A percentile compares a stretch with the other conserved stretches of the same genome.
Conservation (phyloP, 1,284 basidiomycete genomes). For the Coniferiporia sulphurascens region DNA sequence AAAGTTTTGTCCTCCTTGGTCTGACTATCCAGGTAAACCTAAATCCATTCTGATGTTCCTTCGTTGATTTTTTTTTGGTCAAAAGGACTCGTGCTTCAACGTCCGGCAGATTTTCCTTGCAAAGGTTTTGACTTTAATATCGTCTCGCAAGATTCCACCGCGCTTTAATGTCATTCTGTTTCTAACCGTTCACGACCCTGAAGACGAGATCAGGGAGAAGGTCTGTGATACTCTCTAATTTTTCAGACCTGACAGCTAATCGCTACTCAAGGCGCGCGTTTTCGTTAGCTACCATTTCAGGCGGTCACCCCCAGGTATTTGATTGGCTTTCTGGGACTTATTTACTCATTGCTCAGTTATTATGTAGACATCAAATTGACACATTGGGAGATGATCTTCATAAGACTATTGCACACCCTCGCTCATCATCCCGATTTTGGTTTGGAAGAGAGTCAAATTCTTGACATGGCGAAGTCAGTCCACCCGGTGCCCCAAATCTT, state of each 20-base stretch:
- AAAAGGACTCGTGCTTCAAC: constrained; percentile 81
- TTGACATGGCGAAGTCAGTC: constrained; percentile 65
- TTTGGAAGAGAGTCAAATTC: constrained; percentile 53
- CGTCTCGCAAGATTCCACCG: constrained; percentile 56
- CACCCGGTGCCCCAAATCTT: background rate
- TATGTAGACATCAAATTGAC: constrained; percentile 53
- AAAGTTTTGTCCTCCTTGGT: constrained; percentile 67
- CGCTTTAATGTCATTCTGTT: constrained; percentile 85
- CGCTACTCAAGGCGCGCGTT: constrained; percentile 43
- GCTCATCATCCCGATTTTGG: constrained; percentile 94
- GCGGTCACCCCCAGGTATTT: constrained; percentile 44
- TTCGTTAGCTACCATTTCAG: constrained; percentile 49
- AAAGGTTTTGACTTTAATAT: constrained; percentile 67
- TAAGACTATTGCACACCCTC: constrained; percentile 81
- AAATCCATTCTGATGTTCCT: background rate
- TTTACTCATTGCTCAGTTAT: background rate
- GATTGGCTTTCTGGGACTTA: background rate
- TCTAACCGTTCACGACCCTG: constrained; percentile 89
- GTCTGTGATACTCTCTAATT: constrained; percentile 32
- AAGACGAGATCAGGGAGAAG: constrained; percentile 65
- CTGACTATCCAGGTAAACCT: constrained; percentile 69
- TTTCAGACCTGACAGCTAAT: background rate
- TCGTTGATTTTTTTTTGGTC: background rate
- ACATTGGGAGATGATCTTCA: constrained; percentile 77
- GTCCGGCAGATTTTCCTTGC: constrained; percentile 78